Conservation (phyloP, 2,329 filamentous ascomycete genomes). For the Neocucurbitaria cava region DNA sequence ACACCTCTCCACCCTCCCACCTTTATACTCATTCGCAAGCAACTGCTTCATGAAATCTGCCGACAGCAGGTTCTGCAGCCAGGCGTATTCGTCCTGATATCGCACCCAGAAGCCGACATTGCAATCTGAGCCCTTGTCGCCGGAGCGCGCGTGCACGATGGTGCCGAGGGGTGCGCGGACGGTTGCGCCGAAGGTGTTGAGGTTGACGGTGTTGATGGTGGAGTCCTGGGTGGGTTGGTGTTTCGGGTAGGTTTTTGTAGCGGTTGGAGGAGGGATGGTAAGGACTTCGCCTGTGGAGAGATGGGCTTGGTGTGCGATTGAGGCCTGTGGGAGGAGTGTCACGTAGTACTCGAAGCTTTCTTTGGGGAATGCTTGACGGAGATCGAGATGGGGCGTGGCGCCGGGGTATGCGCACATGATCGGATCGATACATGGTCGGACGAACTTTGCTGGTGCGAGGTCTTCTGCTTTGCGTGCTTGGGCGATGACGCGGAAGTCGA, state of each 20-base stretch:
- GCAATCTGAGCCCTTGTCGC: slow-evolving; percentile 46
- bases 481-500: slow-evolving; percentile 45
- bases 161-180: slow-evolving; percentile 50
- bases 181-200: slow-evolving; percentile 26
- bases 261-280: slow-evolving; percentile 15
- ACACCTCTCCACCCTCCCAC: slow-evolving; percentile 22
- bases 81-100: slow-evolving; percentile 40
- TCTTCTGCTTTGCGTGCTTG: slow-evolving; percentile 29
- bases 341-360: slow-evolving; percentile 39
- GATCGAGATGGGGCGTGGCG: slow-evolving; percentile 41
- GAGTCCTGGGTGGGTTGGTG: slow-evolving; percentile 40
- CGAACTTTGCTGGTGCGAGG: slow-evolving; percentile 34
- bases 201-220: slow-evolving; percentile 18
- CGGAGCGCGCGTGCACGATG: slow-evolving; percentile 54
- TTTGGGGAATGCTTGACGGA: slow-evolving; percentile 28
- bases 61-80: slow-evolving; percentile 40
- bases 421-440: slow-evolving; percentile 35
- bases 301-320: slow-evolving; percentile 21
- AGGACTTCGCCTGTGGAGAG: slow-evolving; percentile 14
- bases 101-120: slow-evolving; percentile 49
- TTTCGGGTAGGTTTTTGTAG: slow-evolving; percentile 21
- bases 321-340: slow-evolving; percentile 30
- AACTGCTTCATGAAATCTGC: slow-evolving; percentile 32
- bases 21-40: slow-evolving; percentile 38
- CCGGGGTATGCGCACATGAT: slow-evolving; percentile 53